Evolutionary conservation across 306 rosid species (phyloP).

Genomic region (Begonia peltatifolia): DNA sequence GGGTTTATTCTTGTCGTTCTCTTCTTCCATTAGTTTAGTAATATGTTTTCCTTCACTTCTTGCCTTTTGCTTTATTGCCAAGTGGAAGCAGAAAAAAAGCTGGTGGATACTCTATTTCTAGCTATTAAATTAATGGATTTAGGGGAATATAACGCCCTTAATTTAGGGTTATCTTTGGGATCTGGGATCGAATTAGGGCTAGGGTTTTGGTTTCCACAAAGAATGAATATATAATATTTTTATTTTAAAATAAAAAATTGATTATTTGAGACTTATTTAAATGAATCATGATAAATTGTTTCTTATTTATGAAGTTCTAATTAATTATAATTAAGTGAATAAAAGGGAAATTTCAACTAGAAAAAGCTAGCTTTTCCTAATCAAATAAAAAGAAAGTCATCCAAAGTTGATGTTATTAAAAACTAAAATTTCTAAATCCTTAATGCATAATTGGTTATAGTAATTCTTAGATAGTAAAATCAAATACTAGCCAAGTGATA

Average conservation of each 20-base stretch:
- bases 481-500: too few species aligned
- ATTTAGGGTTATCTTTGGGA: conserved; percentile 45
- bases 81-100: conserved; percentile 48
- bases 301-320: too few species aligned
- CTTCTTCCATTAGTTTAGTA: conserved; percentile 29
- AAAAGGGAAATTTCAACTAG: too few species aligned
- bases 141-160: conserved; percentile 27
- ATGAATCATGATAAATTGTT: too few species aligned
- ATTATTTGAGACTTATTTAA: not conserved
- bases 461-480: too few species aligned
- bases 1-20: conserved; percentile 24
- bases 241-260: not conserved
- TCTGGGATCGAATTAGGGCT: conserved; percentile 12
- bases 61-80: conserved; percentile 32
- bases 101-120: conserved; percentile 29
- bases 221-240: not conserved
- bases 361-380: too few species aligned
- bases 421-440: too few species aligned
- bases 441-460: too few species aligned
- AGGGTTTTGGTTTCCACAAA: not conserved
- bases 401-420: too few species aligned
- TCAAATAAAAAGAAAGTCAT: too few species aligned
- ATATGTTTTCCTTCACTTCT: conserved; percentile 28
- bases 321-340: too few species aligned
- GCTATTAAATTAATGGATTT: conserved; percentile 26